These are phyloP conservation scores for Penicillium cataractarum DNA, from an alignment of 495 filamentous ascomycete species.

Conservation along the genomic window DNA sequence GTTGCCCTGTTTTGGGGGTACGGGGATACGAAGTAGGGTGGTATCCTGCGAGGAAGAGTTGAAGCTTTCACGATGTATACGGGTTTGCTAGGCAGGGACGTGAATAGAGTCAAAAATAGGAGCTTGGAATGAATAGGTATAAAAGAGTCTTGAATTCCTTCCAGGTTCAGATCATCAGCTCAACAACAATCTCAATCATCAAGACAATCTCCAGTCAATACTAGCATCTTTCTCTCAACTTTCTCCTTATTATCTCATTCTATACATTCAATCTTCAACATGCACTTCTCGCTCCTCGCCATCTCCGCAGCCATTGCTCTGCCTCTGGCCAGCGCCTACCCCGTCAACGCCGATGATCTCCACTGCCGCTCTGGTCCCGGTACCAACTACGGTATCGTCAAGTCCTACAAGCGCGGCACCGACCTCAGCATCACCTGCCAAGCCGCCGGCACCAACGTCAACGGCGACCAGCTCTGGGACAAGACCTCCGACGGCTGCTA, in stretches of 20 bases:
- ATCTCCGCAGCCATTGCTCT: constrained; percentile 7
- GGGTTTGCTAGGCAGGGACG: not conserved
- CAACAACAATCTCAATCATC: constrained; percentile 4
- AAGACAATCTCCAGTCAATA: not conserved
- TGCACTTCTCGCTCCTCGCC: constrained; percentile 18
- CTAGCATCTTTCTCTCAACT: not conserved
- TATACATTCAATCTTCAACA: not conserved
- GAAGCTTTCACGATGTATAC: not conserved
- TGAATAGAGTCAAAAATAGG: not conserved
- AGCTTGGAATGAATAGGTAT: not conserved
- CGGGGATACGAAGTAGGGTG: constrained; percentile 8
- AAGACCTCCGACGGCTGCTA: constrained; percentile 26
- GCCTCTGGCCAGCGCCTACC: constrained; percentile 18
- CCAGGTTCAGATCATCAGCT: constrained; percentile 4
- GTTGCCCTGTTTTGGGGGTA: not conserved
- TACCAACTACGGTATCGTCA: constrained; percentile 18
- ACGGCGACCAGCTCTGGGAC: constrained; percentile 23
- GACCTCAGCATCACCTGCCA: constrained; percentile 21
- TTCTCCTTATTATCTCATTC: not conserved
- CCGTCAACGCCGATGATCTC: constrained; percentile 16
- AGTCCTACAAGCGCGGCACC: constrained; percentile 16
- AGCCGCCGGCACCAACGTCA: constrained; percentile 13
- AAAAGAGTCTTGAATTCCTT: not conserved
- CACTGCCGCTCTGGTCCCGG: constrained; percentile 25
- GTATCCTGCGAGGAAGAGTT: constrained; percentile 4